A percentile compares a stretch with the other conserved stretches of the same genome.
phyloP scores from a whole-genome alignment of 371 early-diverging fungal genomes.

The Fennellomyces sp. region DNA sequence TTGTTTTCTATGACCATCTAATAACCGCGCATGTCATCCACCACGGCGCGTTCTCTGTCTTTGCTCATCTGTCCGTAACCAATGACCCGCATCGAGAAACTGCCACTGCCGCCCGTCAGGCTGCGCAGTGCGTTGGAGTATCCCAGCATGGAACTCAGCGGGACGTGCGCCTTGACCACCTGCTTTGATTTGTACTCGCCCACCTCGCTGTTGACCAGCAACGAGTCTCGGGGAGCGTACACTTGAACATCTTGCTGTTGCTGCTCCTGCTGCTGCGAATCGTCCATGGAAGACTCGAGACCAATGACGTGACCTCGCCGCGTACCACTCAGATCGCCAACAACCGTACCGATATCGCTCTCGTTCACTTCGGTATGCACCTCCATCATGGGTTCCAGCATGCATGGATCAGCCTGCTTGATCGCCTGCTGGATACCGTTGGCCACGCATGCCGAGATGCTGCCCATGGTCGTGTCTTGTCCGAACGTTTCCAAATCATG shows the following conservation, averaged over 20 bases:
- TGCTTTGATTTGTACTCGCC: conserved; percentile 48
- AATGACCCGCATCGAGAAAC: conserved; percentile 83
- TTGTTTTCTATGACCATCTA: conserved; percentile 6
- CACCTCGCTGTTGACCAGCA: conserved; percentile 31
- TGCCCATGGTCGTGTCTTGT: conserved; percentile 69
- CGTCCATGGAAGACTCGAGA: conserved; percentile 28
- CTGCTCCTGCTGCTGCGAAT: conserved; percentile 28
- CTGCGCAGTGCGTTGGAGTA: conserved; percentile 86
- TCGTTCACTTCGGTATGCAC: conserved; percentile 75
- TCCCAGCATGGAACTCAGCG: conserved; percentile 85
- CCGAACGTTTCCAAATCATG: conserved; percentile 59
- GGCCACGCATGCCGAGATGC: conserved; percentile 67
- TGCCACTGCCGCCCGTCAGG: conserved; percentile 84
- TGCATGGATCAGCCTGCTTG: conserved; percentile 50
- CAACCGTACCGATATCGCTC: conserved; percentile 76
- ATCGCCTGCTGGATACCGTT: conserved; percentile 67
- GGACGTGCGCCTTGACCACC: conserved; percentile 72
- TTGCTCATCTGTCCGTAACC: conserved; percentile 82
- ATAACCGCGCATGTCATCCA: conserved; percentile 65
- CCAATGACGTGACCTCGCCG: conserved; percentile 76
- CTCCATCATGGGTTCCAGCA: conserved; percentile 92
- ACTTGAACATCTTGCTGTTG: conserved; percentile 32
- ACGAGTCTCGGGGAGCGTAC: conserved; percentile 58
- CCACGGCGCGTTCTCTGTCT: conserved; percentile 70
- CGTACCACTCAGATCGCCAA: conserved; percentile 80